Evolutionary conservation across 768 basidiomycete genomes (phyloP).

Genomic region (Boletus edulis): DNA sequence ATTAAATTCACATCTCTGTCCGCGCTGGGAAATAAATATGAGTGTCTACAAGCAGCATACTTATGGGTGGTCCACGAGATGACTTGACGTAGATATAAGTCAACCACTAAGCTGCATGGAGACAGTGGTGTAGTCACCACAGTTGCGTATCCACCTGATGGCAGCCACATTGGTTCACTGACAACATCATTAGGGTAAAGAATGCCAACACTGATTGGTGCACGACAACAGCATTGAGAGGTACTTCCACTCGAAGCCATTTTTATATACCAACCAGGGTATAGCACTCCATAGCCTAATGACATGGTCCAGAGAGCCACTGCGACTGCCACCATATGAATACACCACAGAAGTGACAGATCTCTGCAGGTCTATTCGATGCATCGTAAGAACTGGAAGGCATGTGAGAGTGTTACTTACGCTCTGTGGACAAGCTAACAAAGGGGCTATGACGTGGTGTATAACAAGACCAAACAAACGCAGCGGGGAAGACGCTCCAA

Average conservation of each 20-base stretch:
- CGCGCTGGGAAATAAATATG: too few species aligned
- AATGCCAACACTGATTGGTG: background rate
- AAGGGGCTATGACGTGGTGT: background rate
- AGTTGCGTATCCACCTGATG: background rate
- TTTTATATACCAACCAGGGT: background rate
- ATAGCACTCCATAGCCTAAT: background rate
- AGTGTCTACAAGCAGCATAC: too few species aligned
- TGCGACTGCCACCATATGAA: background rate
- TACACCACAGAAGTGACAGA: background rate
- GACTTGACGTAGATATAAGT: too few species aligned
- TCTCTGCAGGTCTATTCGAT: background rate
- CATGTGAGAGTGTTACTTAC: too few species aligned
- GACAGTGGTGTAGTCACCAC: background rate
- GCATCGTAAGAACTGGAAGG: too few species aligned
- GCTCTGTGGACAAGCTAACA: too few species aligned
- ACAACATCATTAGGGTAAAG: too few species aligned
- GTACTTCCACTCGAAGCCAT: background rate
- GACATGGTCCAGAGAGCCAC: background rate
- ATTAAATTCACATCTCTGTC: too few species aligned
- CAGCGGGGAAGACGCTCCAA: background rate
- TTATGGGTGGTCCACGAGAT: too few species aligned
- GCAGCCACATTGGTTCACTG: background rate
- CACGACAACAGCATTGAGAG: background rate
- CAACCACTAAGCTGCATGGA: too few species aligned
- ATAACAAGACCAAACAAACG: constrained; percentile 20